Conservation (phyloP, 108 stramenopile genomes). For the Schizochytrium sp. region DNA sequence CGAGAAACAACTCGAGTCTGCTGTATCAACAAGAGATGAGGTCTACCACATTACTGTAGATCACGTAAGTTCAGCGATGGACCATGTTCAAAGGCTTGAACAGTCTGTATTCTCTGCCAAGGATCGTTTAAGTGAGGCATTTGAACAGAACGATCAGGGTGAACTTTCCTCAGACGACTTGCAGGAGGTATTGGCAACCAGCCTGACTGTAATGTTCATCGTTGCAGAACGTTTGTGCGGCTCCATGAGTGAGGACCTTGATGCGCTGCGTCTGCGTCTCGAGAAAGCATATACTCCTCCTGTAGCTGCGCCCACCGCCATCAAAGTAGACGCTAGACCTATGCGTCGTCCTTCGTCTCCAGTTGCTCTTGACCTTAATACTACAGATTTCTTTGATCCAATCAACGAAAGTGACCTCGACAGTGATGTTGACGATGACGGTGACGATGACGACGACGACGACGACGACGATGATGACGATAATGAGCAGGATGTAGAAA, state of each 20-base stretch:
- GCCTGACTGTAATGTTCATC: neutral
- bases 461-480: too few species aligned
- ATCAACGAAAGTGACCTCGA: too few species aligned
- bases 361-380: too few species aligned
- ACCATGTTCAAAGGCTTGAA: constrained; percentile 9
- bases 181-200: neutral
- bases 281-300: too few species aligned
- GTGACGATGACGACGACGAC: too few species aligned
- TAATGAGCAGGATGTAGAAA: too few species aligned
- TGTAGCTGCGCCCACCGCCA: too few species aligned
- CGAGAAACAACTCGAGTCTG: neutral
- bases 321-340: too few species aligned
- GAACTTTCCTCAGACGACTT: neutral
- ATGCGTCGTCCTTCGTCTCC: too few species aligned
- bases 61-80: neutral
- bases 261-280: neutral
- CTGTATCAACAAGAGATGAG: neutral
- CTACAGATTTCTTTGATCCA: too few species aligned
- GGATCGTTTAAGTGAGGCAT: neutral
- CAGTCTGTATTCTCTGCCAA: neutral
- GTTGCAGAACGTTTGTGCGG: neutral
- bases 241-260: neutral
- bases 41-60: neutral
- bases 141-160: neutral
- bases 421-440: too few species aligned